Evolutionary conservation across 768 basidiomycete genomes (phyloP).

Genomic region (Lentinula detonsa): DNA sequence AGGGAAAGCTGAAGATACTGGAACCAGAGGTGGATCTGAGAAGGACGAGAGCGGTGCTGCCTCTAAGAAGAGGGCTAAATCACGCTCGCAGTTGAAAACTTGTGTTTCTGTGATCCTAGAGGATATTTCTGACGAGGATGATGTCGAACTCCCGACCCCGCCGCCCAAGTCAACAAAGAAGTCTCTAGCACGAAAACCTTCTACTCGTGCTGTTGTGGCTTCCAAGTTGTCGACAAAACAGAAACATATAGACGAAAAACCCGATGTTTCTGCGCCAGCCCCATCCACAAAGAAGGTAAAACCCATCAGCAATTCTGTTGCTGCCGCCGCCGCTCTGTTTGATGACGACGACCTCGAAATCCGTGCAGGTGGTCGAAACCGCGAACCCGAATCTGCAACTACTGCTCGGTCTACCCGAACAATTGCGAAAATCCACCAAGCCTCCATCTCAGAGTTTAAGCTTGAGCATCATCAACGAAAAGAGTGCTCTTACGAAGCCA

Average conservation of each 20-base stretch:
- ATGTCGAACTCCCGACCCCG: not conserved
- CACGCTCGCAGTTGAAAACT: conserved; percentile 5
- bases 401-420: not conserved
- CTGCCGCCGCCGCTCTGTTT: conserved; percentile 2
- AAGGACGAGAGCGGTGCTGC: conserved; percentile 3
- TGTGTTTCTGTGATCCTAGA: conserved; percentile 5
- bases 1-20: conserved; percentile 5
- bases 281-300: conserved; percentile 2
- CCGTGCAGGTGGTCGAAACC: conserved; percentile 3
- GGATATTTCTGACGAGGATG: conserved; percentile 1
- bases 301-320: conserved; percentile 12
- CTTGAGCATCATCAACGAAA: not conserved
- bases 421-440: not conserved
- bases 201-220: conserved; percentile 8
- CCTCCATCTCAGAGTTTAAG: not conserved
- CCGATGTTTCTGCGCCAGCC: not conserved
- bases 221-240: conserved; percentile 8
- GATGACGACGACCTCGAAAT: conserved; percentile 7
- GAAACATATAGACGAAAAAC: conserved; percentile 11
- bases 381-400: not conserved
- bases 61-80: not conserved
- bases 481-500: conserved; percentile 11
- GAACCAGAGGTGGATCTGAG: not conserved
- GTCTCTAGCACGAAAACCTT: conserved; percentile 4
- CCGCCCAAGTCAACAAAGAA: conserved; percentile 3